A percentile compares a stretch with the other conserved stretches of the same genome.
These are phyloP conservation scores for Aspergillus intermedius DNA, from an alignment of 2,329 filamentous ascomycete genomes.

Conservation along the genomic window DNA sequence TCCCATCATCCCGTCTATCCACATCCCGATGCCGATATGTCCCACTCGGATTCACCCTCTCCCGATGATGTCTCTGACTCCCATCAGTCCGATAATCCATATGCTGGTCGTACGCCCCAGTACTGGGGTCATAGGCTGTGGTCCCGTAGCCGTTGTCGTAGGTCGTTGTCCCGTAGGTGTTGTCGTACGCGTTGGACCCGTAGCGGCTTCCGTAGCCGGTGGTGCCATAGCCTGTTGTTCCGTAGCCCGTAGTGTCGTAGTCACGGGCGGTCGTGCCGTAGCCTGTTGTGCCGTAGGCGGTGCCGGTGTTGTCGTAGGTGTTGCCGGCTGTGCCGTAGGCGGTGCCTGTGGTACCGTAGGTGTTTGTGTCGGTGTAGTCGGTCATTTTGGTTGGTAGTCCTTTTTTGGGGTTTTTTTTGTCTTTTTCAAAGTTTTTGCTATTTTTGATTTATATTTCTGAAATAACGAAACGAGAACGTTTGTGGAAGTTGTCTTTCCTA, in stretches of 20 bases:
- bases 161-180: conserved; percentile 14
- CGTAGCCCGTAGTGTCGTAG: conserved; percentile 7
- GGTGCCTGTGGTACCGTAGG: conserved; percentile 3
- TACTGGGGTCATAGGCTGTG: conserved; percentile 19
- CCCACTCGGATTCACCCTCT: conserved; percentile 23
- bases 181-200: conserved; percentile 12
- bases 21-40: conserved; percentile 29
- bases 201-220: conserved; percentile 13
- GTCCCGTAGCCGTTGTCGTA: conserved; percentile 22
- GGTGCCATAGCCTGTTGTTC: conserved; percentile 9
- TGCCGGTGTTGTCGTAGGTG: conserved; percentile 9
- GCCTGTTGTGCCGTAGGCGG: conserved; percentile 8
- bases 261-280: conserved; percentile 3
- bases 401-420: not conserved
- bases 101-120: conserved; percentile 28
- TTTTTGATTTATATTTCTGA: not conserved
- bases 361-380: conserved; percentile 12
- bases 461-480: not conserved
- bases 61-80: conserved; percentile 23
- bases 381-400: conserved; percentile 3
- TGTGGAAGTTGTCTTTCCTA: too few species aligned
- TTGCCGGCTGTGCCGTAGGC: conserved; percentile 8
- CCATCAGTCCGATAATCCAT: conserved; percentile 25
- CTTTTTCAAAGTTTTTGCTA: not conserved
- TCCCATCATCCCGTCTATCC: conserved; percentile 24